Percentiles rank a stretch among this genome's conserved stretches.
Evolutionary conservation across 192 early-diverging fungal species (phyloP).

Genomic region (Tieghemiomyces parasiticus): DNA sequence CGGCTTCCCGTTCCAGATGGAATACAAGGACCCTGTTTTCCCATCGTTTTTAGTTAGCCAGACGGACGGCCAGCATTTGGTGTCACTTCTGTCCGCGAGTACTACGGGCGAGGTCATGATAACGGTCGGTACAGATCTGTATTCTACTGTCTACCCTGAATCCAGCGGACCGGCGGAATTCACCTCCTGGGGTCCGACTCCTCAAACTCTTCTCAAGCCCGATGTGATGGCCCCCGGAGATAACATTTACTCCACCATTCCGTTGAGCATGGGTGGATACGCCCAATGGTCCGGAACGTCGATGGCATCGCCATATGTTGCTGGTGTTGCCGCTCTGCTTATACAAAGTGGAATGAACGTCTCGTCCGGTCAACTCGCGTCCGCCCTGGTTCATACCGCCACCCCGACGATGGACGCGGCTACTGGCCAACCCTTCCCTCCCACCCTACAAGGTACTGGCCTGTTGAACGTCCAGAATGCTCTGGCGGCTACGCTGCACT

Average conservation of each 20-base stretch:
- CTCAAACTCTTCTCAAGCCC: not conserved
- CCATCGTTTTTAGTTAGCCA: not conserved
- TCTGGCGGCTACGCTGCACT: too few relatives aligned
- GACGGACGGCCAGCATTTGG: not conserved
- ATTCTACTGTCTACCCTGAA: not conserved
- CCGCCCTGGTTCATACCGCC: too few relatives aligned
- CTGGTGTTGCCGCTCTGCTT: slow-evolving; percentile 15
- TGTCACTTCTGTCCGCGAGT: not conserved
- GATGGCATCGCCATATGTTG: slow-evolving; percentile 27
- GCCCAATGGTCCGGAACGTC: slow-evolving; percentile 16
- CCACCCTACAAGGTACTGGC: too few relatives aligned
- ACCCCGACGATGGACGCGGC: too few relatives aligned
- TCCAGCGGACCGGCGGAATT: too few relatives aligned
- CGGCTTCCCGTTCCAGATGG: not conserved
- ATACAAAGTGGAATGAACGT: too few relatives aligned
- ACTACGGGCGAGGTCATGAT: not conserved
- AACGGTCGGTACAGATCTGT: not conserved
- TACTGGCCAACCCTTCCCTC: too few relatives aligned
- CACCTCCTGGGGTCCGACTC: slow-evolving; percentile 1
- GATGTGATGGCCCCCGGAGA: not conserved
- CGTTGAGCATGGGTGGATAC: not conserved
- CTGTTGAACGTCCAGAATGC: too few relatives aligned
- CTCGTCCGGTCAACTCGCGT: too few relatives aligned
- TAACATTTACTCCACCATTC: not conserved
- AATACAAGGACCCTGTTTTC: not conserved